Evolutionary conservation across 2,329 filamentous ascomycete species (phyloP), one percentile per base, ranked within the genome.

Genomic region (Madurella mycetomatis): DNA sequence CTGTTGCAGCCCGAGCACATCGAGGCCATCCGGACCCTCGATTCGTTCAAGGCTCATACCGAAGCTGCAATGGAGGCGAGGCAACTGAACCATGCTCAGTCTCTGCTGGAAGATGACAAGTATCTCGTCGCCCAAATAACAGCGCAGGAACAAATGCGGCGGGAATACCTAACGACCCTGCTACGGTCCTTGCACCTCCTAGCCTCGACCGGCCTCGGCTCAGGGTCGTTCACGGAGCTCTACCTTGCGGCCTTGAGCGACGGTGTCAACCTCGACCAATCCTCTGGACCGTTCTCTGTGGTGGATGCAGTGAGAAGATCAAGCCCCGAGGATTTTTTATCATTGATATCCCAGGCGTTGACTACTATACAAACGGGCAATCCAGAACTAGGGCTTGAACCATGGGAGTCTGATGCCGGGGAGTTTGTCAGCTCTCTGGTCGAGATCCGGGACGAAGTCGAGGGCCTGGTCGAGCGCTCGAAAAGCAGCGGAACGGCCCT

Each of bases 11-110:
- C 72, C 1, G 80, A 86, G 56, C 85, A 89, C 60, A 68, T 87
- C 8, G 82, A 89, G 60, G 84, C 86, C 11, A 69, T 88, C 8
- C 81, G 88, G 37, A 86, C 81, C 54, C 71, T 90, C 16, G 76
- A 81, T 2, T 92, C 89, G 1, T 92, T 92, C 63, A 81, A 76
- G 49, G 69, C 66, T n/a, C 67, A 73, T 32, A 71, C 84, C 8
- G 81, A 86, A 61, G 62, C 61, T 4, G 66, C 72, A 3, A 62
- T 84, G 8, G 71, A 78, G 16, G 70, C 69, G 9, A 68, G 73
- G 11, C 66, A 73, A n/a, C 51, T 73, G 5, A 63, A 67, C 19
- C 70, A 72, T 41, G 76, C 84, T 13, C 75, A 74, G 54, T 69
- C 69, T 7, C 67, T 90, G 17, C 72, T 92, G 1, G 75, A 84